phyloP scores from a whole-genome alignment of 192 early-diverging fungal genomes.

The Podila minutissima region DNA sequence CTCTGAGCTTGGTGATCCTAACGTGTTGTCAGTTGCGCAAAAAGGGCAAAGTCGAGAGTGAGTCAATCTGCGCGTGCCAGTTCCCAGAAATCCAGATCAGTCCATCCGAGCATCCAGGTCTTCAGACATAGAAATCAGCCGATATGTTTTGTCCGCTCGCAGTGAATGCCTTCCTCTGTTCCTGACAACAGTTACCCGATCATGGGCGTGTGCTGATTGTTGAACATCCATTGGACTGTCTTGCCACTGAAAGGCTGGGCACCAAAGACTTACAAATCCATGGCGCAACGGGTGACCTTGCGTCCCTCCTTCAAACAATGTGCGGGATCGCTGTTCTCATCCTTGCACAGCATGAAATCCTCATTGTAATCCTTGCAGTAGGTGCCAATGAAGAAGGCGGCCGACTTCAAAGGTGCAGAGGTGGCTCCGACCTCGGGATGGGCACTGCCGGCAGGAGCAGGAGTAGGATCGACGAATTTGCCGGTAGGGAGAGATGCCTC shows the following conservation, averaged over 20 bases:
- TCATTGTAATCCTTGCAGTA: slow-evolving; percentile 94
- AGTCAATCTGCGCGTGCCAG: too few species aligned
- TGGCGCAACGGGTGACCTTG: slow-evolving; percentile 94
- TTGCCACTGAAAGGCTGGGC: too few species aligned
- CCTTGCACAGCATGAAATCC: slow-evolving; percentile 98
- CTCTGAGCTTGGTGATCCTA: slow-evolving; percentile 88
- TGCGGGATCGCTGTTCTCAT: slow-evolving; percentile 86
- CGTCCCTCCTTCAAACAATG: slow-evolving; percentile 95
- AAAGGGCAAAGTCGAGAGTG: too few species aligned
- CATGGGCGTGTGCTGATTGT: too few species aligned
- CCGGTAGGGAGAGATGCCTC: slow-evolving; percentile 47
- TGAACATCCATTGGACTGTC: too few species aligned
- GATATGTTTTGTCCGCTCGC: too few species aligned
- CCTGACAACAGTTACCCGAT: too few species aligned
- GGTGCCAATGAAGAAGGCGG: slow-evolving; percentile 87
- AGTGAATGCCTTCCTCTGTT: too few species aligned
- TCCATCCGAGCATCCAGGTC: too few species aligned
- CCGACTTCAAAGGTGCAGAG: slow-evolving; percentile 95
- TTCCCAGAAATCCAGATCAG: too few species aligned
- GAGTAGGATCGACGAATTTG: slow-evolving; percentile 83
- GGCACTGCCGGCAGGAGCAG: slow-evolving; percentile 73
- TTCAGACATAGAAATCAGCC: too few species aligned
- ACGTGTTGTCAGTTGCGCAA: too few species aligned
- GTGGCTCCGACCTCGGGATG: slow-evolving; percentile 91
- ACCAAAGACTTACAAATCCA: slow-evolving; percentile 72